Conservation (phyloP, 345 rosid genomes). For the thale cress (Arabidopsis thaliana) region DNA sequence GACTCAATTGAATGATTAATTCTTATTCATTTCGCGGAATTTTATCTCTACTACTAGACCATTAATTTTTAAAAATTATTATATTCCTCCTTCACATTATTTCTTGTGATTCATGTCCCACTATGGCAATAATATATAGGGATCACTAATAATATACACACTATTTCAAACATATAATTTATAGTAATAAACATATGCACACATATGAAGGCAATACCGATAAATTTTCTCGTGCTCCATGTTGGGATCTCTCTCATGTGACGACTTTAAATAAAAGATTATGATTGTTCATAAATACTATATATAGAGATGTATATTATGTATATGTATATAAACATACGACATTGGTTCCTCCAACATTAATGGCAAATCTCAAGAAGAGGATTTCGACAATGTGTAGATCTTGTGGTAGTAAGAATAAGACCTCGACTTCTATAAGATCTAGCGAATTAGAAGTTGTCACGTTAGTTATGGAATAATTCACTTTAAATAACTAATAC, state of each 20-base stretch:
- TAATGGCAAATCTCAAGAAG: constrained; percentile 55
- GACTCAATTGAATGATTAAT: not conserved
- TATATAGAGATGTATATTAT: not conserved
- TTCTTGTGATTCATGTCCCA: constrained; percentile 42
- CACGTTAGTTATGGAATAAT: constrained; percentile 29
- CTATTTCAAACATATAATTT: constrained; percentile 16
- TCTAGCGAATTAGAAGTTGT: constrained; percentile 36
- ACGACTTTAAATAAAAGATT: constrained; percentile 36
- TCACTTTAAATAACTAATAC: constrained; percentile 37
- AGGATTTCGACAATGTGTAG: constrained; percentile 47
- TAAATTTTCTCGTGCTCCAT: constrained; percentile 42
- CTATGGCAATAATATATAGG: constrained; percentile 36
- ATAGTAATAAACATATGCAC: constrained; percentile 23
- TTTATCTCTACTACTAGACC: constrained; percentile 20
- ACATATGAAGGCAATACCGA: constrained; percentile 40
- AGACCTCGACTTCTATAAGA: constrained; percentile 42
- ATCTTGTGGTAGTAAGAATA: constrained; percentile 46
- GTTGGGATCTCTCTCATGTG: constrained; percentile 50
- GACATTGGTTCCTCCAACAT: constrained; percentile 55
- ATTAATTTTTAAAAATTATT: not conserved
- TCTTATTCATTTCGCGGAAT: constrained; percentile 25
- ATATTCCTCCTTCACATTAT: constrained; percentile 34
- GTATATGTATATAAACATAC: constrained; percentile 44
- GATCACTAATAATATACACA: constrained; percentile 18
- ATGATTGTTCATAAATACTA: constrained; percentile 15